phyloP scores from a whole-genome alignment of 345 rosid species.

The Punica granatum region DNA sequence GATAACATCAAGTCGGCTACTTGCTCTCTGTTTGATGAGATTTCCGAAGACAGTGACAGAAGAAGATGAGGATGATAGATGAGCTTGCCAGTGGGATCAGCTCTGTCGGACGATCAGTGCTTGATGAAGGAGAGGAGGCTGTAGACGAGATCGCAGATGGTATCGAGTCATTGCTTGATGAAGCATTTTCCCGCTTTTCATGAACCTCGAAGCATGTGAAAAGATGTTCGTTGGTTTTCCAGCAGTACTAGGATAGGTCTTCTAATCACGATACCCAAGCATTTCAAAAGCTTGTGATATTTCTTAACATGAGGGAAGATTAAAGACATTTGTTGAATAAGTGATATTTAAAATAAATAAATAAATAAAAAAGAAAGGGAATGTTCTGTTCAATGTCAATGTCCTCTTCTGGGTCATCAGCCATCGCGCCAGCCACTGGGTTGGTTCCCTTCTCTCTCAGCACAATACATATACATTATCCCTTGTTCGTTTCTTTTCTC shows the following conservation, averaged over 20 bases:
- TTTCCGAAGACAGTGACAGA: background rate
- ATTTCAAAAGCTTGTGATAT: too few relatives aligned
- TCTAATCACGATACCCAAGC: too few relatives aligned
- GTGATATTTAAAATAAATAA: too few relatives aligned
- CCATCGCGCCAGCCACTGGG: constrained; percentile 81
- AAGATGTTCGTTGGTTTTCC: too few relatives aligned
- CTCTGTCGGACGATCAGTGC: background rate
- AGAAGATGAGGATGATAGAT: background rate
- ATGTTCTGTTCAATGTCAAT: constrained; percentile 83
- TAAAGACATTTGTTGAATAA: too few relatives aligned
- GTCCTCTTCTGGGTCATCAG: constrained; percentile 85
- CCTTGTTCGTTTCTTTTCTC: too few relatives aligned
- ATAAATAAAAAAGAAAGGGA: too few relatives aligned
- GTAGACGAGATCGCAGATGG: background rate
- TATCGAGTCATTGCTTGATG: background rate
- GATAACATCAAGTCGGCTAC: background rate
- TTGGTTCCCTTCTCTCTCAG: constrained; percentile 11
- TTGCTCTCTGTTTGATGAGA: background rate
- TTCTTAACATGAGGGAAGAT: too few relatives aligned
- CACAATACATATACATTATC: background rate
- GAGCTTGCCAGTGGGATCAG: background rate
- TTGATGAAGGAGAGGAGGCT: background rate
- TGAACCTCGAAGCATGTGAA: too few relatives aligned
- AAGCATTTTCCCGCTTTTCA: too few relatives aligned
- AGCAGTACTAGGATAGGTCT: too few relatives aligned